Evolutionary conservation across 768 basidiomycete genomes (phyloP).

Genomic region (Agaricus subrufescens): DNA sequence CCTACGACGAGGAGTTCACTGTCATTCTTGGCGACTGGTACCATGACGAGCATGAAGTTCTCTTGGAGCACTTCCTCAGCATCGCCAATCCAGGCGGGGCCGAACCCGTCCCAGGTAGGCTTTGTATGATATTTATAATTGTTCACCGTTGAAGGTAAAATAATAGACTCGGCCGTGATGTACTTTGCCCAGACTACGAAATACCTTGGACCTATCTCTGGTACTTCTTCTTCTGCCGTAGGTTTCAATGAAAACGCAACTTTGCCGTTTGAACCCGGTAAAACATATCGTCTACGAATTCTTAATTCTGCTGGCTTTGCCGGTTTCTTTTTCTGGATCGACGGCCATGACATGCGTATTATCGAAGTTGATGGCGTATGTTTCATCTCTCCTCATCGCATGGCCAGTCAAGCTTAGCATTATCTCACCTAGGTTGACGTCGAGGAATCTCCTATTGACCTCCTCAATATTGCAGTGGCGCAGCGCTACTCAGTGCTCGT

Average conservation of each 20-base stretch:
- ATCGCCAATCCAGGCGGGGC: constrained; percentile 76
- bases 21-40: constrained; percentile 92
- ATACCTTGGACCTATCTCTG: constrained; percentile 61
- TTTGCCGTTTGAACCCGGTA: constrained; percentile 79
- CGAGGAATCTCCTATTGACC: constrained; percentile 65
- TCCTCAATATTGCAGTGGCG: constrained; percentile 74
- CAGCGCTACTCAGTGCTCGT: constrained; percentile 94
- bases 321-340: constrained; percentile 84
- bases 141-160: background rate
- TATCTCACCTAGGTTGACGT: constrained; percentile 57
- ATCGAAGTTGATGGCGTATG: constrained; percentile 83
- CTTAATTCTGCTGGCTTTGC: constrained; percentile 78
- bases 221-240: constrained; percentile 48
- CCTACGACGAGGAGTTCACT: constrained; percentile 89
- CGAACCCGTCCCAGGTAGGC: constrained; percentile 81
- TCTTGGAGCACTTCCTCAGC: constrained; percentile 65
- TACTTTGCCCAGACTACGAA: constrained; percentile 76
- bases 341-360: constrained; percentile 80
- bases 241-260: constrained; percentile 89
- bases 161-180: constrained; percentile 68
- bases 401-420: background rate
- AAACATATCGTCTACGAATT: constrained; percentile 86
- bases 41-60: constrained; percentile 62
- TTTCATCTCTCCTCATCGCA: constrained; percentile 6
- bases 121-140: background rate